A percentile compares a stretch with the other conserved stretches of the same genome.
These are phyloP conservation scores for Kodamaea plutei DNA, from an alignment of 1,139 yeast species.

Conservation along the genomic window DNA sequence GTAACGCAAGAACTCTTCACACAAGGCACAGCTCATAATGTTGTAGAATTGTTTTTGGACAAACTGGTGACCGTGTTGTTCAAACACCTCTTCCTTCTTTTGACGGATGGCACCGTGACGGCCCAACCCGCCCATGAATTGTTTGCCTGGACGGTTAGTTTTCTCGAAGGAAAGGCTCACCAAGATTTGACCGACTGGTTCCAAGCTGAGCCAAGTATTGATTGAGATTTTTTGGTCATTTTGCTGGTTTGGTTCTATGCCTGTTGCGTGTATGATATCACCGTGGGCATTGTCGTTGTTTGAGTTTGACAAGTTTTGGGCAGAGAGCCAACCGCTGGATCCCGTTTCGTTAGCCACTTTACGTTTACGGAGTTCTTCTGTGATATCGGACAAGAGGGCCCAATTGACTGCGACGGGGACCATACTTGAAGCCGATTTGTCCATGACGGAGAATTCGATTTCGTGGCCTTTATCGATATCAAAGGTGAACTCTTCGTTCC, in stretches of 20 bases:
- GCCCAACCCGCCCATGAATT: conserved; percentile 71
- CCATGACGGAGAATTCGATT: conserved; percentile 82
- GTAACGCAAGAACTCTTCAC: conserved; percentile 91
- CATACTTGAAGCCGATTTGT: conserved; percentile 58
- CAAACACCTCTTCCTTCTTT: conserved; percentile 90
- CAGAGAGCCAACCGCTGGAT: conserved; percentile 84
- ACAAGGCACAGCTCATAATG: conserved; percentile 94
- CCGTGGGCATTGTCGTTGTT: not conserved
- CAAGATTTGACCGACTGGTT: conserved; percentile 89
- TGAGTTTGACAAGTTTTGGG: conserved; percentile 45
- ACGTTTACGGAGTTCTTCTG: conserved; percentile 89
- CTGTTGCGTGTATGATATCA: not conserved
- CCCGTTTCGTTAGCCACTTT: conserved; percentile 75
- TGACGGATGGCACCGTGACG: conserved; percentile 98
- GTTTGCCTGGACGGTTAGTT: conserved; percentile 48
- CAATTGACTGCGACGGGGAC: conserved; percentile 94
- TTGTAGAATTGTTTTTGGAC: conserved; percentile 93
- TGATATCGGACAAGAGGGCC: conserved; percentile 84
- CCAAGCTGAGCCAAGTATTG: conserved; percentile 87
- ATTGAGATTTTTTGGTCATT: conserved; percentile 35
- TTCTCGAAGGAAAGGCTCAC: conserved; percentile 78
- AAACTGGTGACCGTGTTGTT: conserved; percentile 95
- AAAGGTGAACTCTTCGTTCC: conserved; percentile 80
- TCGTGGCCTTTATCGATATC: conserved; percentile 90
- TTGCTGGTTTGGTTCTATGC: too few species aligned